Evolutionary conservation across 1,284 basidiomycete genomes (phyloP).

Genomic region (Boletus sp.): DNA sequence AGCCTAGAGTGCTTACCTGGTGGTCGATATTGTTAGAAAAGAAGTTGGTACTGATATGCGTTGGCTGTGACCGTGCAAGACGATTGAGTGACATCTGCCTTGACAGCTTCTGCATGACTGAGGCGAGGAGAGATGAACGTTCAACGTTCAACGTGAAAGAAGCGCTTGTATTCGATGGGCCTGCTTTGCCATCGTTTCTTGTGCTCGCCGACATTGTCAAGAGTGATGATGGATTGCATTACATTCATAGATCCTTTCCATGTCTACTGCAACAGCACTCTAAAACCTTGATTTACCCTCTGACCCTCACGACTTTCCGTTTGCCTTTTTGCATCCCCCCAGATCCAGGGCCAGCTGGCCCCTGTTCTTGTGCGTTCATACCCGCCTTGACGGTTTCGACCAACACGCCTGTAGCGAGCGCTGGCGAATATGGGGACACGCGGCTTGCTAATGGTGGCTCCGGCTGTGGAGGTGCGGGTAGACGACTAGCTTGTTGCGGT

Average conservation of each 20-base stretch:
- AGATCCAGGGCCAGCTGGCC: conserved; percentile 32
- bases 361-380: conserved; percentile 60
- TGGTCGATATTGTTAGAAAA: too few relatives aligned
- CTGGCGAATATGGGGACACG: conserved; percentile 36
- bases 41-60: too few relatives aligned
- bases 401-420: conserved; percentile 55
- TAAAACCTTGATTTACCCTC: conserved; percentile 38
- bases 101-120: too few relatives aligned
- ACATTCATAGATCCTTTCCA: conserved; percentile 23
- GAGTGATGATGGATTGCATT: conserved; percentile 14
- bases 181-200: too few relatives aligned
- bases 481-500: conserved; percentile 27
- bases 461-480: conserved; percentile 52
- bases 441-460: conserved; percentile 51
- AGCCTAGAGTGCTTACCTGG: too few relatives aligned
- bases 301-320: conserved; percentile 74
- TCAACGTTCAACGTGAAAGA: too few relatives aligned
- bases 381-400: conserved; percentile 77
- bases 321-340: conserved; percentile 63
- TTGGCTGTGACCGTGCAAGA: too few relatives aligned
- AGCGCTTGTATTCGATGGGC: too few relatives aligned
- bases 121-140: too few relatives aligned
- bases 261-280: conserved; percentile 24
- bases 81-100: too few relatives aligned
- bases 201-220: too few relatives aligned